A percentile compares a stretch with the other conserved stretches of the same genome.
Evolutionary conservation across 306 rosid species (phyloP).

Genomic region (Malus orientalis): DNA sequence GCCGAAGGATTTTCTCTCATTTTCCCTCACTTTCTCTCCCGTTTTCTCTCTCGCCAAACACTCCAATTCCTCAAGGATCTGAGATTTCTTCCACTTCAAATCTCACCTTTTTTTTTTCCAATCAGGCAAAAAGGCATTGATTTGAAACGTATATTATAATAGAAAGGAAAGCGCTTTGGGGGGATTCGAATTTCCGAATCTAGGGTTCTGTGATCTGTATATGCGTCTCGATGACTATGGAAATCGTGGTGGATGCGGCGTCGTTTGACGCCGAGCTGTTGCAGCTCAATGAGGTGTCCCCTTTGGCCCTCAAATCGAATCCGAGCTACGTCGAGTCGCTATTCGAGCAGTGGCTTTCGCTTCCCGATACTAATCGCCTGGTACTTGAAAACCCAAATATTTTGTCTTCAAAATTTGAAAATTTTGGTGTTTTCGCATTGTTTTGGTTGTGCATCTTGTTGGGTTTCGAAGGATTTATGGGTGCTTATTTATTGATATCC

Average conservation of each 20-base stretch:
- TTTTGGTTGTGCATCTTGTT: too few relatives aligned
- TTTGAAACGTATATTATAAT: not conserved
- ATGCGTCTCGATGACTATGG: slow-evolving; percentile 60
- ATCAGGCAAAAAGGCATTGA: not conserved
- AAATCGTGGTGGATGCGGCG: slow-evolving; percentile 64
- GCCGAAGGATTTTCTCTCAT: slow-evolving; percentile 10
- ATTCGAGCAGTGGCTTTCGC: slow-evolving; percentile 94
- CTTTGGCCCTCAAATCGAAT: slow-evolving; percentile 74
- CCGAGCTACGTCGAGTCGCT: slow-evolving; percentile 60
- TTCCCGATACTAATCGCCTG: slow-evolving; percentile 78
- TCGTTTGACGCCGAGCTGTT: slow-evolving; percentile 77
- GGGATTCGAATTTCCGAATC: slow-evolving; percentile 18
- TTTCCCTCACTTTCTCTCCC: slow-evolving; percentile 9
- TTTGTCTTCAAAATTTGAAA: not conserved
- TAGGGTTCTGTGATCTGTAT: slow-evolving; percentile 31
- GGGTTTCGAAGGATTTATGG: too few relatives aligned
- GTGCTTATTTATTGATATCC: too few relatives aligned
- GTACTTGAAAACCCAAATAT: slow-evolving; percentile 24
- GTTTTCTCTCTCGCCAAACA: slow-evolving; percentile 15
- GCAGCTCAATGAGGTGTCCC: slow-evolving; percentile 84
- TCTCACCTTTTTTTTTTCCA: not conserved
- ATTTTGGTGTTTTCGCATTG: too few relatives aligned
- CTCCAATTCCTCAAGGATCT: slow-evolving; percentile 24
- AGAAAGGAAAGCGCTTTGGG: not conserved
- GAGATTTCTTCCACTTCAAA: slow-evolving; percentile 8